These are phyloP conservation scores for Solanum chacoense DNA, from an alignment of 305 asterid genomes.

Conservation along the genomic window DNA sequence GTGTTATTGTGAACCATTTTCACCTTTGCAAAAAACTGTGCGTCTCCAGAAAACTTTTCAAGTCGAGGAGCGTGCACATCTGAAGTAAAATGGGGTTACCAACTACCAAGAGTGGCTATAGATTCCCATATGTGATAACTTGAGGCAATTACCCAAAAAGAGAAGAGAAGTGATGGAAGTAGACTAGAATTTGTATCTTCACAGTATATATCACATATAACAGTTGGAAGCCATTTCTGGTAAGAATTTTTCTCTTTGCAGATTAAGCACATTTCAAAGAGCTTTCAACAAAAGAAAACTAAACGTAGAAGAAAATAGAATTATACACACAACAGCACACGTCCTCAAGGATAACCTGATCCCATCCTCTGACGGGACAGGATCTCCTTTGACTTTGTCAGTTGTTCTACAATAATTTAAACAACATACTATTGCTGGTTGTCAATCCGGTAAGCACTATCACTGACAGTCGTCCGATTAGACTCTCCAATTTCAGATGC, in stretches of 20 bases:
- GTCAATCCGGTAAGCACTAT: neutral
- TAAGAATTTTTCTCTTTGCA: neutral
- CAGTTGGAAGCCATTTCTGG: neutral
- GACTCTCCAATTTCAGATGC: conserved; percentile 29
- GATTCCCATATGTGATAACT: neutral
- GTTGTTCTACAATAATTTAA: neutral
- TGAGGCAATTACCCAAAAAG: neutral
- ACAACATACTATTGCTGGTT: neutral
- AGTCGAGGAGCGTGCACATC: neutral
- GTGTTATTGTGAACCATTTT: neutral
- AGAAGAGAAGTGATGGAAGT: neutral
- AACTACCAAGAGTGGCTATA: neutral
- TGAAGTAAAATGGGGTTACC: neutral
- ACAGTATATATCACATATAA: neutral
- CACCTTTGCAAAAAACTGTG: neutral
- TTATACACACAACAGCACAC: conserved; percentile 3
- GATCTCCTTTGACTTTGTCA: neutral
- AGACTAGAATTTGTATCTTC: neutral
- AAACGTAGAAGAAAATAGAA: neutral
- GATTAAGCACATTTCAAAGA: neutral
- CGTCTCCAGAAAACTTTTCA: neutral
- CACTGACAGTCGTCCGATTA: conserved; percentile 6
- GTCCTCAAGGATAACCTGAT: neutral
- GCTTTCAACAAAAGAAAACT: neutral
- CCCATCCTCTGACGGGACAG: neutral